Conservation (phyloP, 73 alveolate species). For the Blepharisma japonicum region DNA sequence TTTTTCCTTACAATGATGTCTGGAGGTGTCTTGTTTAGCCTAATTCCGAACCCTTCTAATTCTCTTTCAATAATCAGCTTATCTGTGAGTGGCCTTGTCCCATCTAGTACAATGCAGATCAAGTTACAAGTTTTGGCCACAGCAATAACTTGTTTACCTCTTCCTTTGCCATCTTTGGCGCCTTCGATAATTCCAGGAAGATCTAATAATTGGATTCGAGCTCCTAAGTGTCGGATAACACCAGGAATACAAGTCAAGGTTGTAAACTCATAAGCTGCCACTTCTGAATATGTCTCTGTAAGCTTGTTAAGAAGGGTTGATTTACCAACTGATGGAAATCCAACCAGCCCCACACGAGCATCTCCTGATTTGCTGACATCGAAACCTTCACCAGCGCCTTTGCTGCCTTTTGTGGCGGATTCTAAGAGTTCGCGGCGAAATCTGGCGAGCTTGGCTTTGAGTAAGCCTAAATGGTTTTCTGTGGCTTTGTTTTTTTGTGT, state of each 20-base stretch:
- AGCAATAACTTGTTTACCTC: conserved; percentile 97
- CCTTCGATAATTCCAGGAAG: conserved; percentile 99
- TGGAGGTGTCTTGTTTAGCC: conserved; percentile 93
- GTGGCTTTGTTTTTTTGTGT: conserved; percentile 99
- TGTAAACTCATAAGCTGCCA: conserved; percentile 98
- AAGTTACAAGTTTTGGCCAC: conserved; percentile 98
- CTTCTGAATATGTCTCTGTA: conserved; percentile 88
- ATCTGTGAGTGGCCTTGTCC: conserved; percentile 94
- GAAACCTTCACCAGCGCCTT: conserved; percentile 96
- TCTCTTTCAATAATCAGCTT: conserved; percentile 96
- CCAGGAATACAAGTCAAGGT: conserved; percentile 99
- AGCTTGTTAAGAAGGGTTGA: conserved; percentile 81
- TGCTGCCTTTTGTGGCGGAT: conserved; percentile 82
- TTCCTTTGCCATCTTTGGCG: conserved; percentile 99
- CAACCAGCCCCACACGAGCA: conserved; percentile 98
- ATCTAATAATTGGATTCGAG: conserved; percentile 95
- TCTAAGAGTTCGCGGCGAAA: conserved; percentile 88
- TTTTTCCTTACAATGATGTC: conserved; percentile 84
- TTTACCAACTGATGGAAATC: conserved; percentile 99
- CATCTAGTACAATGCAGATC: conserved; percentile 96
- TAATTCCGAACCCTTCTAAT: conserved; percentile 98
- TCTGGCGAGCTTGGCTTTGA: conserved; percentile 98
- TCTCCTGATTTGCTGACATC: conserved; percentile 99
- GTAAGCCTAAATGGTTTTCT: conserved; percentile 93
- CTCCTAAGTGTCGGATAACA: conserved; percentile 84